A percentile compares a stretch with the other conserved stretches of the same genome.
These are phyloP conservation scores for Phaffia australis DNA, from an alignment of 768 basidiomycete genomes.

Conservation along the genomic window DNA sequence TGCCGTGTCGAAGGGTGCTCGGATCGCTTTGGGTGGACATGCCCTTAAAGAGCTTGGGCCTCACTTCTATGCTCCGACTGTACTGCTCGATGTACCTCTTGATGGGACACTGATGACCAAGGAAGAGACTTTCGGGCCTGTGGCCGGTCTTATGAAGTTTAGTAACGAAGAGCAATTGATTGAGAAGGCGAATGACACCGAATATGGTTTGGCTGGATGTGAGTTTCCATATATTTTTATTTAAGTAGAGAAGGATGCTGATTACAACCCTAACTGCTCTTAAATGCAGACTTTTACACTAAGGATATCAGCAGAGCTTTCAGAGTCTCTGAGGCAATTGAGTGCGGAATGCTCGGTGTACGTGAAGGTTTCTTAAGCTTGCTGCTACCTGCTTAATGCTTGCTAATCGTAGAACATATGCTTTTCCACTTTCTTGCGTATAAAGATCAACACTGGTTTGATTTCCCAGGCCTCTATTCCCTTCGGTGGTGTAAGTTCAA, in stretches of 20 bases:
- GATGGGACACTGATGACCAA: conserved; percentile 50
- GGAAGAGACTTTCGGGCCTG: conserved; percentile 90
- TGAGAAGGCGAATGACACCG: conserved; percentile 65
- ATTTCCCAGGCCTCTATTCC: conserved; percentile 71
- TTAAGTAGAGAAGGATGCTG: background rate
- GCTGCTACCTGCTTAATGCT: conserved; percentile 26
- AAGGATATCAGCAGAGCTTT: conserved; percentile 77
- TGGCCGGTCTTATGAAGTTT: conserved; percentile 78
- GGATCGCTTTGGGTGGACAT: conserved; percentile 80
- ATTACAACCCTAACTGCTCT: background rate
- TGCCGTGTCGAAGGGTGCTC: conserved; percentile 72
- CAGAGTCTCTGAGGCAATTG: conserved; percentile 86
- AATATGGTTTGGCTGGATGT: conserved; percentile 72
- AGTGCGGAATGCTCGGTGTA: conserved; percentile 81
- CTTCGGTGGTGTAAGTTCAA: conserved; percentile 63
- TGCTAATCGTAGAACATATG: background rate
- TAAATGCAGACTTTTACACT: conserved; percentile 62
- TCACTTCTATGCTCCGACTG: conserved; percentile 77
- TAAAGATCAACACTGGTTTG: conserved; percentile 54
- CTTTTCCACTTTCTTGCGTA: background rate
- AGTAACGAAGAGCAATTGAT: conserved; percentile 90
- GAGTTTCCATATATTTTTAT: background rate
- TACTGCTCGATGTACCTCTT: conserved; percentile 69
- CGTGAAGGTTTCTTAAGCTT: background rate
- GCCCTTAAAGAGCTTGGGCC: conserved; percentile 16